Evolutionary conservation across 2,329 filamentous ascomycete genomes (phyloP).

Genomic region (Scedosporium dehoogii): DNA sequence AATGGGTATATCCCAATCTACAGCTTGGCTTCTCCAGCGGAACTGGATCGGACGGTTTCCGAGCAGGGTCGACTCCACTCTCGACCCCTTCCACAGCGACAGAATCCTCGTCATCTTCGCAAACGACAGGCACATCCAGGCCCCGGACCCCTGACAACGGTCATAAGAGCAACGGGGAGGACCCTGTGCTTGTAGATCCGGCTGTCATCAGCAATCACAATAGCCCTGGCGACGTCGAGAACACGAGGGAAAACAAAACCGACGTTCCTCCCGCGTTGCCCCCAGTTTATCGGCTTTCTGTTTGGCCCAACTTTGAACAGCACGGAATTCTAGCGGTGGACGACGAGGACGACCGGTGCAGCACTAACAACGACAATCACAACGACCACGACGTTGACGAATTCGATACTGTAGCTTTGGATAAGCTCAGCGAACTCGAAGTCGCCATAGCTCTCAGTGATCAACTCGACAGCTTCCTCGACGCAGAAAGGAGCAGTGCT

Average conservation of each 20-base stretch:
- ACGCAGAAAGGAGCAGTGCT: neutral
- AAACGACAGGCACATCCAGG: neutral
- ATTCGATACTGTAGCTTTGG: neutral
- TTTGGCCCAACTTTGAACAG: conserved; percentile 1
- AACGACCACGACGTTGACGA: neutral
- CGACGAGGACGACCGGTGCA: neutral
- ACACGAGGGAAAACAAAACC: neutral
- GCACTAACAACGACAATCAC: neutral
- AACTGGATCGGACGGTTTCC: neutral
- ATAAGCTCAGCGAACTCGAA: neutral
- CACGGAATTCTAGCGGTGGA: neutral
- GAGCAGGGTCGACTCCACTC: neutral
- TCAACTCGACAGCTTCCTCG: neutral
- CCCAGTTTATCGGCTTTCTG: conserved; percentile 4
- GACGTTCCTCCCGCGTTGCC: conserved; percentile 1
- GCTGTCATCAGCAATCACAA: neutral
- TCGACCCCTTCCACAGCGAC: conserved; percentile 1
- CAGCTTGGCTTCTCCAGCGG: neutral
- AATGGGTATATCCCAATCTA: conserved; percentile 2
- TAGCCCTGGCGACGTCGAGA: neutral
- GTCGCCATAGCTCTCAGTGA: neutral
- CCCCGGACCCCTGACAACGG: conserved; percentile 4
- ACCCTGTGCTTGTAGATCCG: neutral
- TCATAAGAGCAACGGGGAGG: neutral
- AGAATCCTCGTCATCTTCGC: neutral